A percentile compares a stretch with the other conserved stretches of the same genome.
Conservation (phyloP, 371 early-diverging fungal genomes). For the Mortierella sp. region DNA sequence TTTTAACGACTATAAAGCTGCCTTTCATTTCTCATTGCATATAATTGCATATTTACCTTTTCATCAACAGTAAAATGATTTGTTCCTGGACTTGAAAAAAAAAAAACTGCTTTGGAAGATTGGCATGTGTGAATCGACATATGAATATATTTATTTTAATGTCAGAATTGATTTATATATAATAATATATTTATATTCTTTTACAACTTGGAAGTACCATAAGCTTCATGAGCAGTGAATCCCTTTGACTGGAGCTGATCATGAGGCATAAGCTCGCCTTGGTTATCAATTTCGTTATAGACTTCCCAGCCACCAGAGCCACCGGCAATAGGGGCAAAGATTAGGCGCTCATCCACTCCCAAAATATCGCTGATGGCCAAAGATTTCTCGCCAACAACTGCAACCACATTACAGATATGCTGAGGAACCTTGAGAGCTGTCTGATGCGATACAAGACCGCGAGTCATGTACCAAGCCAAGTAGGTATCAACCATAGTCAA, state of each 20-base stretch:
- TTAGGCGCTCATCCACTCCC: conserved; percentile 66
- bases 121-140: background rate
- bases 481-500: conserved; percentile 61
- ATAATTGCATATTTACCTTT: too few relatives aligned
- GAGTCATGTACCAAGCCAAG: conserved; percentile 67
- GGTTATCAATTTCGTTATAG: conserved; percentile 72
- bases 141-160: conserved; percentile 4
- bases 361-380: conserved; percentile 65
- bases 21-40: too few relatives aligned
- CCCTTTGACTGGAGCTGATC: conserved; percentile 42
- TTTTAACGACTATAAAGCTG: too few relatives aligned
- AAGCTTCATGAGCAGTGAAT: conserved; percentile 53
- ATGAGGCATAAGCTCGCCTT: conserved; percentile 60
- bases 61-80: too few relatives aligned
- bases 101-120: background rate
- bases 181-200: conserved; percentile 1
- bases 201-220: conserved; percentile 53
- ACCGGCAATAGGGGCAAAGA: conserved; percentile 78
- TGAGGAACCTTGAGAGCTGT: conserved; percentile 58
- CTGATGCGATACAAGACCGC: conserved; percentile 60
- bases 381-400: conserved; percentile 60
- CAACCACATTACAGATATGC: conserved; percentile 58
- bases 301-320: conserved; percentile 72
- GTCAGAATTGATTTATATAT: background rate
- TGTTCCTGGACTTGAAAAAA: background rate